These are phyloP conservation scores for Trypanosoma avium DNA, from an alignment of 208 protist genomes.

Conservation along the genomic window DNA sequence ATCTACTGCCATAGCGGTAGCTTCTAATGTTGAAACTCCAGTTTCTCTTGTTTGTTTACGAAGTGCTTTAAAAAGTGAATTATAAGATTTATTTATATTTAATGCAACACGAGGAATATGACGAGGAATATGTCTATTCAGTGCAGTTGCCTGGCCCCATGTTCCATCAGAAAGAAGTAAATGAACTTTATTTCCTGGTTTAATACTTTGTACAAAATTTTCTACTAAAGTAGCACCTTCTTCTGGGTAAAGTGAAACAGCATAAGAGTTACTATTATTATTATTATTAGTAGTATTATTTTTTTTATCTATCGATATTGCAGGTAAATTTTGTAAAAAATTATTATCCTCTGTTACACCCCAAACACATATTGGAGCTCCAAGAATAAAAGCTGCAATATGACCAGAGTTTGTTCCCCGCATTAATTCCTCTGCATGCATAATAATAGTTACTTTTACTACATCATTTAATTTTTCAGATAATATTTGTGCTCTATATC, in stretches of 20 bases:
- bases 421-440: slow-evolving; percentile 81
- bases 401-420: slow-evolving; percentile 84
- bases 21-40: slow-evolving; percentile 81
- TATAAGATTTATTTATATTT: slow-evolving; percentile 48
- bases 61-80: slow-evolving; percentile 61
- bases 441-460: slow-evolving; percentile 63
- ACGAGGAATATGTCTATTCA: slow-evolving; percentile 67
- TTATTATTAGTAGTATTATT: not conserved
- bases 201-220: slow-evolving; percentile 27
- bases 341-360: slow-evolving; percentile 61
- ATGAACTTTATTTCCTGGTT: slow-evolving; percentile 32
- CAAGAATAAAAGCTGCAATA: slow-evolving; percentile 74
- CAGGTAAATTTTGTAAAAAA: slow-evolving; percentile 32
- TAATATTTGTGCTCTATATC: slow-evolving; percentile 37
- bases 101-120: slow-evolving; percentile 60
- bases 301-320: not conserved
- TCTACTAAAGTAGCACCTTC: slow-evolving; percentile 23
- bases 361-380: slow-evolving; percentile 70
- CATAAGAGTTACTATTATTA: slow-evolving; percentile 2
- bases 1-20: slow-evolving; percentile 74
- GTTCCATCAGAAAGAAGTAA: slow-evolving; percentile 76
- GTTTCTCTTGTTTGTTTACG: slow-evolving; percentile 71
- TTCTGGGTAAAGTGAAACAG: slow-evolving; percentile 55
- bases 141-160: slow-evolving; percentile 75
- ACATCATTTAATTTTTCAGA: slow-evolving; percentile 16